Base-by-base conservation (phyloP, 1,284 basidiomycete species). In the Xerocomus nothofagi region DNA sequence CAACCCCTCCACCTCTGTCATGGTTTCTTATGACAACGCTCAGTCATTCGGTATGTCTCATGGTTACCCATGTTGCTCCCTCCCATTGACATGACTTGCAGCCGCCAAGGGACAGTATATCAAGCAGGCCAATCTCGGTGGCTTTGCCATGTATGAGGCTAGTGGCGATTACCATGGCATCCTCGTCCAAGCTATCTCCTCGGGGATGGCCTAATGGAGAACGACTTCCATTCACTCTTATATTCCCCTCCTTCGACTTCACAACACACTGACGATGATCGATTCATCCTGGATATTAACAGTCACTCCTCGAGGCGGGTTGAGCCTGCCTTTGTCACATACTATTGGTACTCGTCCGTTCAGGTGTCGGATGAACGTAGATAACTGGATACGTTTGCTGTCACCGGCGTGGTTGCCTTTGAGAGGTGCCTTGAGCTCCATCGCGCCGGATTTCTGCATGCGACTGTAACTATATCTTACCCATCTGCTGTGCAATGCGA, bases 81-180 rank as follows among this genome's bases (percentile, higher is more conserved):
- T 17, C 6, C 26, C 20, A 7, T 12, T 54, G 21, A 53, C 37
- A 15, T 29, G 12, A 8, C 0, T 44, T 23, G 26, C 30, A 65
- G 66, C 73, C 30, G 74, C 74, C 39, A 87, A 87, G 70, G 85
- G 86, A 11, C 61, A 68, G 23, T 86, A 73, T 59, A 81, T 88
- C 58, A 74, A 73, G 50, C 56, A 63, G 11, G 59, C 67, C 15
- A 76, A 74, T 11, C 69, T 88, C n/a, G 73, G 66, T 29, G 85
- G 85, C 12, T 86, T 82, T 57, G 74, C 82, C 12, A 75, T 84
- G 67, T 87, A 82, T 75, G 80, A 87, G 61, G 73, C 77, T 29
- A 81, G 76, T 40, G 81, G 82, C 12, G 85, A 87, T 67, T 75
- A 68, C 53, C 62, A 80, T 21, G 74, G 82, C 60, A 72, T 77